Evolutionary conservation across 179 eudicot species (phyloP), one percentile per base, ranked within the genome.

Genomic region (Carnegiea gigantea): DNA sequence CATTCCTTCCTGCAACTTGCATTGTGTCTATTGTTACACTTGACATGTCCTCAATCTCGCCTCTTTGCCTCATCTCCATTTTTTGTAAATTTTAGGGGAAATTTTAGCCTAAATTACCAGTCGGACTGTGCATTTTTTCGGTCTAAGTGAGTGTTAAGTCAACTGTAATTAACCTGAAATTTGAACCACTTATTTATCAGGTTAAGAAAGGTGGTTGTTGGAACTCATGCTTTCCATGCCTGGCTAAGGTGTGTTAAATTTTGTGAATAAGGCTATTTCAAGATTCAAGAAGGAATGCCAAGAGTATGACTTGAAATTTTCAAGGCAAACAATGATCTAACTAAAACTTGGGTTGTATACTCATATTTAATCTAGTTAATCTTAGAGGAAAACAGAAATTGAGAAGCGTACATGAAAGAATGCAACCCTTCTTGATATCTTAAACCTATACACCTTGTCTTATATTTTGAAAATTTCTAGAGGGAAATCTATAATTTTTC

Each of bases 1-100:
- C 90, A 82, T 86, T 92, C 78, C 90, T 89, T 13, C 92, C 92
- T 81, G 94, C 86, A 77, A 93, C 86, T 43, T 95, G 95, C 91
- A 95, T 86, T 13, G 95, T 87, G 3, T 89, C 92, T 86, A 91
- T 74, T 78, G 86, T 81, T n/a, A 90, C 88, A 70, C n/a, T 70
- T 30, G 73, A 82, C 60, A 83, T 72, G 70, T 90, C 93, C 75
- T 92, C 92, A 21, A 88, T 89, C 43, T 96, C 97, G 24, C 90
- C 89, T 33, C 59, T 54, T 43, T 89, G 88, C 57, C 87, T 84
- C 51, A 76, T 83, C 83, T 90, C 97, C 97, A 93, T 95, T 53
- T 48, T 83, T 11, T 40, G 51, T 38, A 51, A 75, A 53, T 53
- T 73, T 75, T 64, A 20, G 23, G 21, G 40, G 10, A 57, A 73